Percentiles rank a stretch among this genome's conserved stretches.
These are phyloP conservation scores for Xylariaceae sp. DNA, from an alignment of 2,329 filamentous ascomycete genomes.

Conservation along the genomic window DNA sequence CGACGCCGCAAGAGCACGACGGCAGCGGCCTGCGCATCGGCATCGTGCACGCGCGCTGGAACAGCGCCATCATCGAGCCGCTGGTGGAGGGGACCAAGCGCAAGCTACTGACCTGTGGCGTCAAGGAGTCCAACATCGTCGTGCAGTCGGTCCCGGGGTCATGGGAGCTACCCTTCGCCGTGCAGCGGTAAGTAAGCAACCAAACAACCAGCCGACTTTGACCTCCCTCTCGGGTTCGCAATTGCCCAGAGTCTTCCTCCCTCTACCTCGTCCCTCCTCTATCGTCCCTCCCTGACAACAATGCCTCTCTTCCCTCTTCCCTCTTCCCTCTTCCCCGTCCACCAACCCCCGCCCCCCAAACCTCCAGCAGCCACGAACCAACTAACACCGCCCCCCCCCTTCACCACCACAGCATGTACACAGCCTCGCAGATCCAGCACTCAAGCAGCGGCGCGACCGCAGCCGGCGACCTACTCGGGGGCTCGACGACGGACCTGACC, in stretches of 20 bases:
- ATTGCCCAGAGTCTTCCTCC: no score
- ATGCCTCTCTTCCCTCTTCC: slow-evolving; percentile 1
- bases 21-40: slow-evolving; percentile 82
- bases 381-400: slow-evolving; percentile 7
- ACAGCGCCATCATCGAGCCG: slow-evolving; percentile 81
- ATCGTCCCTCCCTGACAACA: slow-evolving; percentile 10
- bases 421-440: slow-evolving; percentile 83
- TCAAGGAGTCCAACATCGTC: slow-evolving; percentile 85
- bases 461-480: slow-evolving; percentile 76
- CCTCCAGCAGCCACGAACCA: neutral
- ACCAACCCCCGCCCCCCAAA: neutral
- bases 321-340: slow-evolving; percentile 2
- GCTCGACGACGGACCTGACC: slow-evolving; percentile 68
- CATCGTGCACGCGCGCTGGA: slow-evolving; percentile 97
- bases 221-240: slow-evolving; percentile 7
- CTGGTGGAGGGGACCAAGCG: slow-evolving; percentile 80
- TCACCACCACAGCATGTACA: slow-evolving; percentile 65
- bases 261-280: neutral
- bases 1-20: slow-evolving; percentile 60
- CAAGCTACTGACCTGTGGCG: slow-evolving; percentile 76
- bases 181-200: slow-evolving; percentile 67
- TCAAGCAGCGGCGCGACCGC: slow-evolving; percentile 64
- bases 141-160: slow-evolving; percentile 88
- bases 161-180: slow-evolving; percentile 91
- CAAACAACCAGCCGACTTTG: neutral